Percentiles rank a stretch among this genome's conserved stretches.
Evolutionary conservation across 768 basidiomycete species (phyloP).

Genomic region (Suillus fuscotomentosus): DNA sequence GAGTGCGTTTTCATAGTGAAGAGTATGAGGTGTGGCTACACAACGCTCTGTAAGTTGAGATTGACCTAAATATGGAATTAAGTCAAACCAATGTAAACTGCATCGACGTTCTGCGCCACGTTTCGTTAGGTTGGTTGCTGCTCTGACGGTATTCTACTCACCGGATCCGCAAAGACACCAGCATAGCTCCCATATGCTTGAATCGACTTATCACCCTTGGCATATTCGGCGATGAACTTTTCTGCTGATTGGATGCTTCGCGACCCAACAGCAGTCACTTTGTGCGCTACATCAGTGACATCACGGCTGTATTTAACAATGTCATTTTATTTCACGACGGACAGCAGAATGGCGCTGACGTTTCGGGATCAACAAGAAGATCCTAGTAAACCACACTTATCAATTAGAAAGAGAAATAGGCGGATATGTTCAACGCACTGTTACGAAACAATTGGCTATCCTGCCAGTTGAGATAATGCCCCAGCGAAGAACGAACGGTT

Average conservation of each 20-base stretch:
- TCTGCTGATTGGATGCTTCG: conserved; percentile 66
- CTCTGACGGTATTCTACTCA: conserved; percentile 28
- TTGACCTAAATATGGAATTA: neutral
- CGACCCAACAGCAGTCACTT: conserved; percentile 75
- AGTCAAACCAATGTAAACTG: conserved; percentile 64
- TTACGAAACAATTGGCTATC: conserved; percentile 68
- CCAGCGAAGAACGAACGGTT: conserved; percentile 62
- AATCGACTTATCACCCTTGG: conserved; percentile 48
- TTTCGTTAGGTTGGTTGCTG: neutral
- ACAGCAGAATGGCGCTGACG: conserved; percentile 40
- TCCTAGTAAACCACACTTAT: conserved; percentile 47
- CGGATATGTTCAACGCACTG: conserved; percentile 38
- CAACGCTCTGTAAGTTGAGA: neutral
- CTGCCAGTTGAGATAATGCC: conserved; percentile 84
- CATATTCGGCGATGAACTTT: conserved; percentile 59
- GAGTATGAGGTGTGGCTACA: conserved; percentile 79
- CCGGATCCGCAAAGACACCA: conserved; percentile 70
- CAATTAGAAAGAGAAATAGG: neutral
- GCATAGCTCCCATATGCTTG: conserved; percentile 75
- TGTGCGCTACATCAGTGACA: conserved; percentile 65
- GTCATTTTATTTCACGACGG: neutral
- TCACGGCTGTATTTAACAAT: conserved; percentile 46
- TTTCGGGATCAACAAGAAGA: conserved; percentile 69
- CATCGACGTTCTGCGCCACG: conserved; percentile 61
- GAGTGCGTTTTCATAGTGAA: conserved; percentile 76